Evolutionary conservation across 306 rosid species (phyloP), one percentile per base, ranked within the genome.

Genomic region (Trifolium dubium): DNA sequence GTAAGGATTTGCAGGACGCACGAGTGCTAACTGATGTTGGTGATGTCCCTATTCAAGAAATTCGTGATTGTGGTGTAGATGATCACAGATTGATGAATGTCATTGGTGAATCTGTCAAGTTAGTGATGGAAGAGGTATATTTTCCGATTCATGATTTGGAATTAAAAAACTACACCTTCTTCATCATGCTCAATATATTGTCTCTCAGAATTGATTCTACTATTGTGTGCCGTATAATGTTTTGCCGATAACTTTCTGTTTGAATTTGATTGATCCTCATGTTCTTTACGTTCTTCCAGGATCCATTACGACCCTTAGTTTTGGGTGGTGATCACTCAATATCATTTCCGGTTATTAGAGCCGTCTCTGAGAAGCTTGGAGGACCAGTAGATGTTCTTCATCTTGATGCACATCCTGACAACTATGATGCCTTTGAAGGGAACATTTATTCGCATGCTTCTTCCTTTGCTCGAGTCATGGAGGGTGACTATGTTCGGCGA

Each of bases 271-370:
- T 34, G 31, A 44, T 65, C 72, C 50, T 67, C 8, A 61, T 71
- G 41, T 11, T 35, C 29, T 65, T 11, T 75, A 32, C 40, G 30
- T 49, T 29, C 53, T 84, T 83, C 75, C 77, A 92, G 97, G 92
- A 77, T 67, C 99, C 99, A 28, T 71, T 92, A 59, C 83, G 96
- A 18, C 99, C 99, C 34, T 76, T 94, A 74, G 99, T 94, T 75
- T 85, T 94, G 56, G 99, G 99, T 65, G 99, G 99, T 29, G 97
- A 94, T 74, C 99, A 94, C 83, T 94, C 99, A 50, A 92, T 94
- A 77, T 94, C 99, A 12, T 94, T 41, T 80, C 99, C 97, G 39
- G 97, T 89, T 72, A 75, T 92, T 46, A 80, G 95, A 92, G 97
- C 96, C 23, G 92, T 94, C 55, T 88, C 89, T 23, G 96, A 94